Conservation (phyloP, 495 filamentous ascomycete species). For the Trichoderma asperelloides region DNA sequence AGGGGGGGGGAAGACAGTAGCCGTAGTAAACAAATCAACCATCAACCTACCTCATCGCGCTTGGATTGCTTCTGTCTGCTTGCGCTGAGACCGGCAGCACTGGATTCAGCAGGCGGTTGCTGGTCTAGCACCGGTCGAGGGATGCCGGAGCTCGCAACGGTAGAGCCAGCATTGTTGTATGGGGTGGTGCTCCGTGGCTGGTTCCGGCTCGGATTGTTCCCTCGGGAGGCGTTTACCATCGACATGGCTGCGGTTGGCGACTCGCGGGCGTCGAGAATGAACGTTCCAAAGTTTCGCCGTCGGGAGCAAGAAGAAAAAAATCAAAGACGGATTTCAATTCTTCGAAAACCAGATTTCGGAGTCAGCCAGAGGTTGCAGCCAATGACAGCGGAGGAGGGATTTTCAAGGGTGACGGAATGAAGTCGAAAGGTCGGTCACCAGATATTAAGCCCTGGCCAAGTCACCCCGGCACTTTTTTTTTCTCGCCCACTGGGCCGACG, state of each 20-base stretch:
- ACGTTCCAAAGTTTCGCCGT: not conserved
- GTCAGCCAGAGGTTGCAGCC: slow-evolving; percentile 1
- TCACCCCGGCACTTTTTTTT: not conserved
- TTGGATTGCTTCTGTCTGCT: slow-evolving; percentile 92
- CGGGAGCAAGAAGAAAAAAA: not conserved
- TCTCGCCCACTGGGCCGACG: not conserved
- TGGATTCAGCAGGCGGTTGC: slow-evolving; percentile 52
- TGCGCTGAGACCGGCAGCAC: slow-evolving; percentile 69
- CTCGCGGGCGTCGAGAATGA: not conserved
- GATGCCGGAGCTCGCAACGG: slow-evolving; percentile 52
- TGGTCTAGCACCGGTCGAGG: slow-evolving; percentile 73
- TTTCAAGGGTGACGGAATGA: slow-evolving; percentile 7
- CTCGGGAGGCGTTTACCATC: not conserved
- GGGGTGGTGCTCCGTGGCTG: slow-evolving; percentile 52
- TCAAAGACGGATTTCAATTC: not conserved
- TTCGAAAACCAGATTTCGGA: not conserved
- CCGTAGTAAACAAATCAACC: not conserved
- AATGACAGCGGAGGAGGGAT: slow-evolving; percentile 4
- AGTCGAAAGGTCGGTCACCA: slow-evolving; percentile 8
- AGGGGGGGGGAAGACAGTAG: not conserved
- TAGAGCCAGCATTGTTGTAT: slow-evolving; percentile 54
- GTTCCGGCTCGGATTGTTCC: not conserved
- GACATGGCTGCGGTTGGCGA: slow-evolving; percentile 1
- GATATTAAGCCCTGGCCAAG: slow-evolving; percentile 4
- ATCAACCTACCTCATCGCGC: slow-evolving; percentile 83